phyloP scores from a whole-genome alignment of 805 yeast genomes.

The Tetrapisispora pingtungensis region DNA sequence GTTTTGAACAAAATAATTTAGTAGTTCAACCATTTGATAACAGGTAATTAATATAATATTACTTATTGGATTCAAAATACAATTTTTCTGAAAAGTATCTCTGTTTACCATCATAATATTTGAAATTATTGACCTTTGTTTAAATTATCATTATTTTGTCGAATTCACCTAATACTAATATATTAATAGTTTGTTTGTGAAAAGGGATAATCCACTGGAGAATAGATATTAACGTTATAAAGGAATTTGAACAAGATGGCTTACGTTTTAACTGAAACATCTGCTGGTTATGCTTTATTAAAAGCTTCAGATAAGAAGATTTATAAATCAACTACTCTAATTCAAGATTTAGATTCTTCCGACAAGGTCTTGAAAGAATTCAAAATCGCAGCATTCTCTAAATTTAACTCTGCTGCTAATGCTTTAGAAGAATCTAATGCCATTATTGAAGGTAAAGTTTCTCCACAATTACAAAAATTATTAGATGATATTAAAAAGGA shows the following conservation, averaged over 20 bases:
- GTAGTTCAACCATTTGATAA: too few relatives aligned
- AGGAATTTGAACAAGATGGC: constrained; percentile 41
- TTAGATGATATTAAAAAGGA: constrained; percentile 68
- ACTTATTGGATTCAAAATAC: too few relatives aligned
- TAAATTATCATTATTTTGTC: too few relatives aligned
- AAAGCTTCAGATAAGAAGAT: constrained; percentile 97
- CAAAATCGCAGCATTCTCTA: constrained; percentile 91
- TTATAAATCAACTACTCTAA: constrained; percentile 67
- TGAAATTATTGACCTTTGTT: too few relatives aligned
- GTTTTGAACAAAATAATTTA: too few relatives aligned
- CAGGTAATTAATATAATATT: too few relatives aligned
- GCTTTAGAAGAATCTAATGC: constrained; percentile 94
- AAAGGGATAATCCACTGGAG: neutral
- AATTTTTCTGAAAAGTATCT: too few relatives aligned
- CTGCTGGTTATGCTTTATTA: constrained; percentile 96
- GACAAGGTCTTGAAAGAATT: constrained; percentile 83
- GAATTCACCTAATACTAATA: too few relatives aligned
- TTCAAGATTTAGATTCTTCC: constrained; percentile 69
- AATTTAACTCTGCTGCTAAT: constrained; percentile 87
- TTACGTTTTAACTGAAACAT: constrained; percentile 89
- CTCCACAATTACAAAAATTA: constrained; percentile 67
- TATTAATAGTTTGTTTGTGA: neutral
- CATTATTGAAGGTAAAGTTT: constrained; percentile 86
- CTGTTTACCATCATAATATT: too few relatives aligned
- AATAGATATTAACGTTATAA: neutral